Conservation (phyloP, 306 rosid species). For the Fagus sylvatica region DNA sequence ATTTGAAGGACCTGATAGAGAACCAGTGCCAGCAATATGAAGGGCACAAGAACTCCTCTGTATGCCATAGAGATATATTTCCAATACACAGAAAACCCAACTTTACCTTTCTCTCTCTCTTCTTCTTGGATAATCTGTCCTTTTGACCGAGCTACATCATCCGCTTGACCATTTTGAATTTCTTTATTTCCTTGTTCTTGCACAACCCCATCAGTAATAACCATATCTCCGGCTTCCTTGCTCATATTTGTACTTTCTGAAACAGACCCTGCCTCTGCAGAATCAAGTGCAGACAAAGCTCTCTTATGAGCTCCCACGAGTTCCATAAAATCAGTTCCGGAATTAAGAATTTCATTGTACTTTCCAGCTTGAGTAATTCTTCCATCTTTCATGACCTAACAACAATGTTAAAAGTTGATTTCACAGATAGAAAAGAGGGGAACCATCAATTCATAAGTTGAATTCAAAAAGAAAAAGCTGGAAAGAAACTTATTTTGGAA, state of each 20-base stretch:
- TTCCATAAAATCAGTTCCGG: constrained; percentile 22
- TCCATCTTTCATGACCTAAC: constrained; percentile 72
- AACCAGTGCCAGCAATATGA: constrained; percentile 63
- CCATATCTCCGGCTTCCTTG: constrained; percentile 27
- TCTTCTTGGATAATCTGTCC: constrained; percentile 90
- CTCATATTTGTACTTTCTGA: constrained; percentile 28
- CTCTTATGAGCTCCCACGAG: constrained; percentile 84
- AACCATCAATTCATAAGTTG: neutral
- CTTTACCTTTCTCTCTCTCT: constrained; percentile 89
- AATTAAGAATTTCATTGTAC: constrained; percentile 34
- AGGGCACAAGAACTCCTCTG: constrained; percentile 82
- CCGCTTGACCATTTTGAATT: constrained; percentile 38
- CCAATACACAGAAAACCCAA: constrained; percentile 73
- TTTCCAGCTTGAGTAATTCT: constrained; percentile 59
- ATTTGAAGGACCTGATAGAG: constrained; percentile 77
- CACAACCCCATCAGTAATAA: constrained; percentile 1
- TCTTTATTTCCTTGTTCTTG: constrained; percentile 37
- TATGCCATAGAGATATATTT: constrained; percentile 67
- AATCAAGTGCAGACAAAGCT: constrained; percentile 67
- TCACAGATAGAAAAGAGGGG: constrained; percentile 4
- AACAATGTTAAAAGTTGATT: neutral
- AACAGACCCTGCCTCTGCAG: constrained; percentile 29
- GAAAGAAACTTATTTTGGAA: constrained; percentile 2
- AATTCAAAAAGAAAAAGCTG: neutral
- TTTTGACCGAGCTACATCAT: constrained; percentile 34